These are phyloP conservation scores for Mycena amicta DNA, from an alignment of 768 basidiomycete genomes.

Conservation along the genomic window DNA sequence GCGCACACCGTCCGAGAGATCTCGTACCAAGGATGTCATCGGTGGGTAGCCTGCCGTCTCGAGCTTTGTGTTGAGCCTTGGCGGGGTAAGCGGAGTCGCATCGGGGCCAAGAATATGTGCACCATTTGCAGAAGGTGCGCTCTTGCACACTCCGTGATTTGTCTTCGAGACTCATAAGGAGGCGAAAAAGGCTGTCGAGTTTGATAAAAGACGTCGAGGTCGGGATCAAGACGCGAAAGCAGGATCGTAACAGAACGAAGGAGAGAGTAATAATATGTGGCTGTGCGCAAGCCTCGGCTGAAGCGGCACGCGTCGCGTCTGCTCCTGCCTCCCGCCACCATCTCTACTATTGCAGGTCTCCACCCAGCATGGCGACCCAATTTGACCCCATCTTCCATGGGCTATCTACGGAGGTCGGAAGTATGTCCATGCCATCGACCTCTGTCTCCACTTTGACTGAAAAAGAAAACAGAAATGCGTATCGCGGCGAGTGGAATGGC, in stretches of 20 bases:
- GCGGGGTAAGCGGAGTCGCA: conserved; percentile 7
- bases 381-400: conserved; percentile 87
- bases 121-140: conserved; percentile 94
- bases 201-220: conserved; percentile 8
- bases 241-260: conserved; percentile 10
- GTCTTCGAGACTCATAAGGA: conserved; percentile 63
- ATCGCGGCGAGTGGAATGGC: conserved; percentile 90
- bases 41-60: conserved; percentile 82
- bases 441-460: conserved; percentile 2
- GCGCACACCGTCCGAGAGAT: conserved; percentile 93
- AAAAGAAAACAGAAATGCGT: conserved; percentile 73
- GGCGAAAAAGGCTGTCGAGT: conserved; percentile 6
- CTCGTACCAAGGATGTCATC: conserved; percentile 86
- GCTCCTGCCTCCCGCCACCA: conserved; percentile 22
- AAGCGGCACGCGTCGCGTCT: conserved; percentile 38
- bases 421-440: conserved; percentile 52
- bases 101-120: conserved; percentile 6
- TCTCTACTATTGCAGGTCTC: conserved; percentile 3
- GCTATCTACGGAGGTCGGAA: conserved; percentile 71
- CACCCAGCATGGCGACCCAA: conserved; percentile 65
- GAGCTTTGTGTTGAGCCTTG: conserved; percentile 94
- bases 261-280: conserved; percentile 10
- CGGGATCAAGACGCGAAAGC: neutral
- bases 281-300: neutral
- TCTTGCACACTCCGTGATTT: conserved; percentile 70